Conservation (phyloP, 2,329 filamentous ascomycete species). For the Didymella glomerata region DNA sequence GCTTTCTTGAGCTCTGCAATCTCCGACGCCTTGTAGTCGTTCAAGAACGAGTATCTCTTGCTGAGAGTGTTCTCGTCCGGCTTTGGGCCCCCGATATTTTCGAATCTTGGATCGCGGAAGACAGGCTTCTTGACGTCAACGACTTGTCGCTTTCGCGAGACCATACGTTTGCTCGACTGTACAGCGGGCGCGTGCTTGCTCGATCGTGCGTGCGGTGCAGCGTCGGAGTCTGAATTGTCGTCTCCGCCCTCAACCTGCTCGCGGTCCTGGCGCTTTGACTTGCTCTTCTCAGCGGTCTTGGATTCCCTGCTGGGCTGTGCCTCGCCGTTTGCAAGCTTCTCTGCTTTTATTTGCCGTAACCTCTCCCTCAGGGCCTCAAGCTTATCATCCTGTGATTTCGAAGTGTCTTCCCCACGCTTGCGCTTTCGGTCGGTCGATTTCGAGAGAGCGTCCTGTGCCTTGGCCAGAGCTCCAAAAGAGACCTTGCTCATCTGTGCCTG, state of each 20-base stretch:
- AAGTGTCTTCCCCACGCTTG: slow-evolving; percentile 53
- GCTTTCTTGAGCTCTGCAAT: slow-evolving; percentile 75
- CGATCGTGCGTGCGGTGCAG: slow-evolving; percentile 57
- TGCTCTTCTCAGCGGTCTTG: slow-evolving; percentile 21
- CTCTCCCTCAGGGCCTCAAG: slow-evolving; percentile 56
- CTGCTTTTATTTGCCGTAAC: slow-evolving; percentile 55
- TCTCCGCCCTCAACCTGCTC: slow-evolving; percentile 46
- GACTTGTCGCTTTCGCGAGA: slow-evolving; percentile 80
- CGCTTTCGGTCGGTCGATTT: slow-evolving; percentile 50
- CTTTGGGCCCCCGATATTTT: slow-evolving; percentile 65
- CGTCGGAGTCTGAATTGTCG: slow-evolving; percentile 43
- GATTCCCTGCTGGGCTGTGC: slow-evolving; percentile 29
- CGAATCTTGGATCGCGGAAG: slow-evolving; percentile 87
- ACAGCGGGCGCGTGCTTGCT: slow-evolving; percentile 92
- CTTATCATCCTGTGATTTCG: slow-evolving; percentile 56
- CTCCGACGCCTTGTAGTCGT: slow-evolving; percentile 85
- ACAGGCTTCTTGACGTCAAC: slow-evolving; percentile 67
- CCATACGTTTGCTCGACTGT: slow-evolving; percentile 81
- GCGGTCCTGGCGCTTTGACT: slow-evolving; percentile 29
- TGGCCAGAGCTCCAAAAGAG: slow-evolving; percentile 89
- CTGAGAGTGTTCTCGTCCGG: slow-evolving; percentile 67
- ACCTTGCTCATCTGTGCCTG: slow-evolving; percentile 65
- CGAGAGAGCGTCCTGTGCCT: slow-evolving; percentile 77
- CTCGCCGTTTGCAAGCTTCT: slow-evolving; percentile 44
- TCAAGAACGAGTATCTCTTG: slow-evolving; percentile 85